Evolutionary conservation across 306 rosid genomes (phyloP).

Genomic region (Citrullus amarus): DNA sequence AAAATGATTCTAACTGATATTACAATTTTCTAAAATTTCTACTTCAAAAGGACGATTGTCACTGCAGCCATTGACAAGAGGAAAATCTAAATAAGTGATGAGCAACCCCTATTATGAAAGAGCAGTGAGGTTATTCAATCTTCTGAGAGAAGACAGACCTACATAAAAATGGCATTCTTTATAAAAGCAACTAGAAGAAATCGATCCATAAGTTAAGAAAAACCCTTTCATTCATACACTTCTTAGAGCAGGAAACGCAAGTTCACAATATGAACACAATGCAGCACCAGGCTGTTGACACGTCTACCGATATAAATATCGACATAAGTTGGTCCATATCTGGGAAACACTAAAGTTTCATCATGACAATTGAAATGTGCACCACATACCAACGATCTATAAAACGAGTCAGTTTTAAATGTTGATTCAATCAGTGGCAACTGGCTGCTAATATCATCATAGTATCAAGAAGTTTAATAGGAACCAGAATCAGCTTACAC

Average conservation of each 20-base stretch:
- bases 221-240: not conserved
- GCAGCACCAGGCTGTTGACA: not conserved
- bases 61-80: not conserved
- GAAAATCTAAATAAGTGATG: not conserved
- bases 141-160: not conserved
- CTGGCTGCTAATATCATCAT: constrained; percentile 24
- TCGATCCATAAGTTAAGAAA: not conserved
- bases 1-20: not conserved
- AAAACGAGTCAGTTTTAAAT: constrained; percentile 14
- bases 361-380: constrained; percentile 7
- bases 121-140: not conserved
- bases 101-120: not conserved
- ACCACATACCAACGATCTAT: constrained; percentile 8
- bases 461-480: constrained; percentile 13
- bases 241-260: not conserved
- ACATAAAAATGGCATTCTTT: not conserved
- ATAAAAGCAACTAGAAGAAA: not conserved
- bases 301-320: not conserved
- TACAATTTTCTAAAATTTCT: not conserved
- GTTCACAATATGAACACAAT: constrained; percentile 4
- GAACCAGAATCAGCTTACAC: constrained; percentile 33
- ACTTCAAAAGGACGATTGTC: not conserved
- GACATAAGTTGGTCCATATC: not conserved
- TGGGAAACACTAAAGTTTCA: constrained; percentile 2
- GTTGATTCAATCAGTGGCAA: constrained; percentile 23